Evolutionary conservation across 345 rosid genomes (phyloP).

Genomic region (Passiflora organensis): DNA sequence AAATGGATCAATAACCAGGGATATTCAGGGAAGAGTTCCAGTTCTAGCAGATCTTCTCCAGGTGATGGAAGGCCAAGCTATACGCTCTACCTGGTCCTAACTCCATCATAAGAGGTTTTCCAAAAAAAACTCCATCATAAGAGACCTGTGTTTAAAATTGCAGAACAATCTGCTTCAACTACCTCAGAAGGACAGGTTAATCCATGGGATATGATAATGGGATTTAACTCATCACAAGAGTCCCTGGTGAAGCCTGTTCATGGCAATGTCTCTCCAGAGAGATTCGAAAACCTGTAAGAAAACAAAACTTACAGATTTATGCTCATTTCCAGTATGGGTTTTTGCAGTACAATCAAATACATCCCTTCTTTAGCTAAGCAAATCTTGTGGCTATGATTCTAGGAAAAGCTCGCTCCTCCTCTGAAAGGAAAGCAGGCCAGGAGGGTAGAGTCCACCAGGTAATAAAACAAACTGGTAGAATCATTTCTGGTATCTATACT

Average conservation of each 20-base stretch:
- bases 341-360: too few relatives aligned
- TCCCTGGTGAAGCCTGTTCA: constrained; percentile 64
- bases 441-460: not conserved
- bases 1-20: constrained; percentile 59
- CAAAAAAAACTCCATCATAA: too few relatives aligned
- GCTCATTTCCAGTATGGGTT: too few relatives aligned
- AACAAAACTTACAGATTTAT: not conserved
- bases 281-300: constrained; percentile 81
- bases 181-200: constrained; percentile 81
- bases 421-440: not conserved
- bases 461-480: too few relatives aligned
- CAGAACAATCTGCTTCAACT: constrained; percentile 95
- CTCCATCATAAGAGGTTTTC: constrained; percentile 78
- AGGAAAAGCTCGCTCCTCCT: too few relatives aligned
- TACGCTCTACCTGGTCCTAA: constrained; percentile 75
- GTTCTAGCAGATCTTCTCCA: constrained; percentile 65
- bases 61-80: constrained; percentile 78
- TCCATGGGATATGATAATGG: constrained; percentile 77
- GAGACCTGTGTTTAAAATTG: too few relatives aligned
- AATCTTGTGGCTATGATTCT: too few relatives aligned
- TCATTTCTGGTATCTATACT: too few relatives aligned
- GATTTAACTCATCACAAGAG: constrained; percentile 66
- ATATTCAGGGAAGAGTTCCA: constrained; percentile 82
- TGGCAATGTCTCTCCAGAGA: constrained; percentile 90
- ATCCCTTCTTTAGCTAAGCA: too few relatives aligned